Evolutionary conservation across 306 rosid species (phyloP), one percentile per base, ranked within the genome.

Genomic region (Trifolium subterraneum): DNA sequence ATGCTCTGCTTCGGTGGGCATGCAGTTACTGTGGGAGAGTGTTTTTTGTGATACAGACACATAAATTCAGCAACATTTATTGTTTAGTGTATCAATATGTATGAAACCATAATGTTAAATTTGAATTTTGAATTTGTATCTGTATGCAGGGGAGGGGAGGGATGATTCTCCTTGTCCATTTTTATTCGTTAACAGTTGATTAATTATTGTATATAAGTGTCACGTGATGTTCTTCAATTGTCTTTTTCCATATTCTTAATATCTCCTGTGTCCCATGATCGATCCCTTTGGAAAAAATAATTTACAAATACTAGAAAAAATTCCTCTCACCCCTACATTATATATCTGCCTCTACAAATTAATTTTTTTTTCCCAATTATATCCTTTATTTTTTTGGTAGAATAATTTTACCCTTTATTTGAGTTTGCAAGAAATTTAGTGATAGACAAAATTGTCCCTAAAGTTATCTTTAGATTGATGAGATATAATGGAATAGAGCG

Each of bases 221-320:
- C 92, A 84, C 87, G 85, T 86, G 90, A 80, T 61, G 42, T 50
- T 67, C 81, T 70, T 77, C 25, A 70, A 25, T 81, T 73, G 80
- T 78, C 76, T 39, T 31, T 68, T 68, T 60, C 5, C 25, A 51
- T 64, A 63, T 1, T 75, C 1, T 41, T 55, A 55, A 22, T 22
- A 55, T 52, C 22, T 52, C 23, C 27, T n/a, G n/a, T 56, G n/a
- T 56, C 27, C 20, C 11, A 55, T 55, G 31, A 19, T 18, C 8
- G 11, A 8, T 2, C 19, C 12, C 1, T 35, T 7, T 35, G 38
- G 11, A 18, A 3, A 19, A 18, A 51, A 8, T 51, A 51, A 51
- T 51, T 18, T 18, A 45, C 11, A 7, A 2, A 4, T 9, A n/a
- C 8, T 27, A 27, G n/a, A n/a, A n/a, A n/a, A n/a, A n/a, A n/a